Conservation (phyloP, 257 asterid species). For the Solanum gandarillasii region DNA sequence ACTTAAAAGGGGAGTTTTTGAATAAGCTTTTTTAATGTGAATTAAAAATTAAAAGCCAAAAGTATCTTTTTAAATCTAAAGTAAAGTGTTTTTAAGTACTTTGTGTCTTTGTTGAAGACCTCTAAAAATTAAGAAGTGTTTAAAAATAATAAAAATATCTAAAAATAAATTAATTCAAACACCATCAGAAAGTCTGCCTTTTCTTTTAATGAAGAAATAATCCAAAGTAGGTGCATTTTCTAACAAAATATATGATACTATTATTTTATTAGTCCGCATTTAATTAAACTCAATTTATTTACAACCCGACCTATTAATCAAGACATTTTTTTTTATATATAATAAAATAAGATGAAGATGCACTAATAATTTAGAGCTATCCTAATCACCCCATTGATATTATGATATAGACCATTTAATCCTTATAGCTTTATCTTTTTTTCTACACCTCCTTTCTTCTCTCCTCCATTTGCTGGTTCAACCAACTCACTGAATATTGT, state of each 20-base stretch:
- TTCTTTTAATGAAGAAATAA: background rate
- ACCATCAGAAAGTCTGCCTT: background rate
- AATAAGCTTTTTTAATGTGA: no score
- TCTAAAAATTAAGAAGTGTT: no score
- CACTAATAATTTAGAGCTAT: background rate
- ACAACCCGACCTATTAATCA: background rate
- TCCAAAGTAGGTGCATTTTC: background rate
- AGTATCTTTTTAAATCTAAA: no score
- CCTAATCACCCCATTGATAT: background rate
- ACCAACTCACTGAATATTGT: background rate
- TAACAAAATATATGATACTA: background rate
- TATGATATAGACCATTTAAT: background rate
- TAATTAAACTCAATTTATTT: background rate
- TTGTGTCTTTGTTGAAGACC: no score
- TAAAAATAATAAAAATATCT: no score
- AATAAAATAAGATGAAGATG: background rate
- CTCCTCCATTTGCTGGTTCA: background rate
- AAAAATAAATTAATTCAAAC: no score
- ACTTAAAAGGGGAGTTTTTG: no score
- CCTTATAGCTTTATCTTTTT: background rate
- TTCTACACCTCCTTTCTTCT: background rate
- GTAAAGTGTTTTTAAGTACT: no score
- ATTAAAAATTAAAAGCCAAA: no score
- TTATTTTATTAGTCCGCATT: background rate
- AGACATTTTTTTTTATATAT: background rate